Percentiles rank a stretch among this genome's conserved stretches.
Evolutionary conservation across 371 early-diverging fungal genomes (phyloP).

Genomic region (Smittium culicis): DNA sequence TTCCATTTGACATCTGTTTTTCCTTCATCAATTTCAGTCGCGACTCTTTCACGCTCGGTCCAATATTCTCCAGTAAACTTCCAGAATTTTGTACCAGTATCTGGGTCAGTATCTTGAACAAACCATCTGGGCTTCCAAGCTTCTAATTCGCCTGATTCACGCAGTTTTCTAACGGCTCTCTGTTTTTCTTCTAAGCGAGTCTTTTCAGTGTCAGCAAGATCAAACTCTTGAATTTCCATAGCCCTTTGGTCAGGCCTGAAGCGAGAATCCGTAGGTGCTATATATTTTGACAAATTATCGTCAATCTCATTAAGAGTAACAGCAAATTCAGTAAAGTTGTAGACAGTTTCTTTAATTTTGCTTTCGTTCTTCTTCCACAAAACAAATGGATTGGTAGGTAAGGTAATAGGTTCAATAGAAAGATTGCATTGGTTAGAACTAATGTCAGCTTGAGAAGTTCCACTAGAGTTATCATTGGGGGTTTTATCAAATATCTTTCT

Average conservation of each 20-base stretch:
- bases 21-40: background rate
- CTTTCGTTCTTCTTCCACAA: conserved; percentile 51
- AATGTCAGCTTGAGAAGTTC: background rate
- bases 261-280: conserved; percentile 66
- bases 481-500: conserved; percentile 5
- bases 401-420: background rate
- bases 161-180: conserved; percentile 39
- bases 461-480: background rate
- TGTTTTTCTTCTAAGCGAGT: conserved; percentile 56
- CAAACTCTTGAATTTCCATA: conserved; percentile 55
- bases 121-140: conserved; percentile 62
- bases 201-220: conserved; percentile 49
- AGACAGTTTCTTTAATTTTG: conserved; percentile 37
- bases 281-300: conserved; percentile 31
- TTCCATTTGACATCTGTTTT: conserved; percentile 5
- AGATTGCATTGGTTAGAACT: conserved; percentile 18
- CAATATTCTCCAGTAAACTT: conserved; percentile 47
- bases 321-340: conserved; percentile 61
- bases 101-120: conserved; percentile 40
- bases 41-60: conserved; percentile 33
- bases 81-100: conserved; percentile 53
- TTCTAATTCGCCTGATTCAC: conserved; percentile 35
- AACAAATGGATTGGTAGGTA: conserved; percentile 30
- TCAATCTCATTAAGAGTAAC: conserved; percentile 55
- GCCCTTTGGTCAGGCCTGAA: conserved; percentile 63